Evolutionary conservation across 805 yeast species (phyloP).

Genomic region (Candida tammaniensis): DNA sequence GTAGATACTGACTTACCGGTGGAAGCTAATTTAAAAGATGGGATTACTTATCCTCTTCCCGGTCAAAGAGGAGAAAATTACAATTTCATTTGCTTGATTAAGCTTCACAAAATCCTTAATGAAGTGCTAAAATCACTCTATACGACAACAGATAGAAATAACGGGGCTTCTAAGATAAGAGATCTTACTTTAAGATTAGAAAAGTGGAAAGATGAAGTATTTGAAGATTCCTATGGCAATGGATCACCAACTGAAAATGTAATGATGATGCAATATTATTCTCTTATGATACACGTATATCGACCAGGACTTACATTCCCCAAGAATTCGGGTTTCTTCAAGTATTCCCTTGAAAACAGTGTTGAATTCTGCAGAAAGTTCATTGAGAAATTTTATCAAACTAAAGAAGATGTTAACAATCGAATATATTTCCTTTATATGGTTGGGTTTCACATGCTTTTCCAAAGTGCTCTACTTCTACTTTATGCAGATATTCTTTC

Average conservation of each 20-base stretch:
- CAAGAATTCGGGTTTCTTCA: conserved; percentile 1
- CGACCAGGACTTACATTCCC: conserved; percentile 3
- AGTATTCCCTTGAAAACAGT: conserved; percentile 2
- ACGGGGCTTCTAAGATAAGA: conserved; percentile 3
- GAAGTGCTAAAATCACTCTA: conserved; percentile 3
- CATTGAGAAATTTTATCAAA: conserved; percentile 2
- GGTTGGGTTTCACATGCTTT: conserved; percentile 5
- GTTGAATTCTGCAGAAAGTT: background rate
- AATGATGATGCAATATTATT: conserved; percentile 1
- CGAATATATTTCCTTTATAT: conserved; percentile 2
- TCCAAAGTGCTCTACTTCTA: conserved; percentile 3
- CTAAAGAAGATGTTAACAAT: conserved; percentile 2
- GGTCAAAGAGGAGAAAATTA: conserved; percentile 5
- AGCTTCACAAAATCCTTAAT: conserved; percentile 1
- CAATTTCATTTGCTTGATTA: conserved; percentile 3
- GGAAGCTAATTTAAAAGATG: background rate
- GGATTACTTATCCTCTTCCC: conserved; percentile 2
- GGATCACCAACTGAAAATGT: background rate
- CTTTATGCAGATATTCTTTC: conserved; percentile 1
- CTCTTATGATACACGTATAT: conserved; percentile 3
- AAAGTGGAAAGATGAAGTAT: conserved; percentile 3
- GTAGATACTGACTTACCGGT: conserved; percentile 6
- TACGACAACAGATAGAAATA: conserved; percentile 4
- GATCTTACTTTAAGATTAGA: background rate
- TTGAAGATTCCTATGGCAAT: background rate